Evolutionary conservation across 352 stramenopile genomes (phyloP).

Genomic region (Phytophthora ohioensis): DNA sequence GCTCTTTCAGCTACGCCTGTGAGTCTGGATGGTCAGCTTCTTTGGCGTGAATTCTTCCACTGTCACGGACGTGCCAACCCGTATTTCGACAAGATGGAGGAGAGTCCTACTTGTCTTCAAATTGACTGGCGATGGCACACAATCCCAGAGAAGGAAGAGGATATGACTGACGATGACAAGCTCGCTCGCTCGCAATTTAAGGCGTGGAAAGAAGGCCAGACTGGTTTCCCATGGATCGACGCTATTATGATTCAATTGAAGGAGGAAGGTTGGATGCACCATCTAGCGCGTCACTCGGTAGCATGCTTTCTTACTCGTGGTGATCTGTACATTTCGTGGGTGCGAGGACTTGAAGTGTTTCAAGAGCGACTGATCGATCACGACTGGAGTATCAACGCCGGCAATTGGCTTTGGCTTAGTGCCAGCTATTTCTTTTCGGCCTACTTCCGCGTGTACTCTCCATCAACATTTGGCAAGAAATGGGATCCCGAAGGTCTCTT

Average conservation of each 20-base stretch:
- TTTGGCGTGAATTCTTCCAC: conserved; percentile 97
- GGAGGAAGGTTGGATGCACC: conserved; percentile 92
- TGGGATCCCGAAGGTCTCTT: conserved; percentile 94
- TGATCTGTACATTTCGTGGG: conserved; percentile 97
- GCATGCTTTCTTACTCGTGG: conserved; percentile 99
- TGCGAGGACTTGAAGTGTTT: conserved; percentile 92
- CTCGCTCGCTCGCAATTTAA: conserved; percentile 83
- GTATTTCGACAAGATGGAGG: conserved; percentile 93
- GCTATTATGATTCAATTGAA: conserved; percentile 96
- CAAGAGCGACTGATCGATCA: conserved; percentile 96
- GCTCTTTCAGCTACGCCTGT: conserved; percentile 89
- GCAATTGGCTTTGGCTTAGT: conserved; percentile 98
- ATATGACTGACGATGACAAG: conserved; percentile 88
- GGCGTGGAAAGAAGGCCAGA: conserved; percentile 95
- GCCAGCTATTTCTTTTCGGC: conserved; percentile 97
- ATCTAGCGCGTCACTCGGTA: conserved; percentile 94
- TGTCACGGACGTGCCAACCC: conserved; percentile 77
- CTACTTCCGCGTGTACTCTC: conserved; percentile 98
- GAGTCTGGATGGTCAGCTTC: conserved; percentile 93
- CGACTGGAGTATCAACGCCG: conserved; percentile 97
- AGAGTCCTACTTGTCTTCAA: conserved; percentile 60
- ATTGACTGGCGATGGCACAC: conserved; percentile 90
- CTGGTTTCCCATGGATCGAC: conserved; percentile 98
- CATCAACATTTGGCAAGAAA: conserved; percentile 96
- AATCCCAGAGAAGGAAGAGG: conserved; percentile 71